Evolutionary conservation across 441 rosid species (phyloP).

Genomic region (Adansonia gregorii): DNA sequence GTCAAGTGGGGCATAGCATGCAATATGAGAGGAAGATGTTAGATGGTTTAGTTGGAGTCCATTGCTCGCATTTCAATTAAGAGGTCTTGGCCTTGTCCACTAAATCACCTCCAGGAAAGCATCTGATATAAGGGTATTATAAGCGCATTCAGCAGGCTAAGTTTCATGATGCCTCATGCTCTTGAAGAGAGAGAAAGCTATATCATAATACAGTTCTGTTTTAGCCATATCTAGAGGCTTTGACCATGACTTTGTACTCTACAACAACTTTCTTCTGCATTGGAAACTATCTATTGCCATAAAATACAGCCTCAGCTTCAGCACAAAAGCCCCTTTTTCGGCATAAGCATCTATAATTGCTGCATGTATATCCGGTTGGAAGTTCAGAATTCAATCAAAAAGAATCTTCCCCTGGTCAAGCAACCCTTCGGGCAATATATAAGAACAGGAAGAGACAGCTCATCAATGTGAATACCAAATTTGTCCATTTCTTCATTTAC

Average conservation of each 20-base stretch:
- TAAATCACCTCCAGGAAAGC: slow-evolving; percentile 71
- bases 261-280: slow-evolving; percentile 59
- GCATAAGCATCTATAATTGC: slow-evolving; percentile 78
- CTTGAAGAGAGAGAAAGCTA: slow-evolving; percentile 74
- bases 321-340: slow-evolving; percentile 70
- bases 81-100: slow-evolving; percentile 66
- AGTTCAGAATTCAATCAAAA: slow-evolving; percentile 50
- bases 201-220: slow-evolving; percentile 64
- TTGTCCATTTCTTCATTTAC: slow-evolving; percentile 66
- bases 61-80: slow-evolving; percentile 69
- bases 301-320: slow-evolving; percentile 76
- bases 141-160: slow-evolving; percentile 87
- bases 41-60: slow-evolving; percentile 54
- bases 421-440: slow-evolving; percentile 56
- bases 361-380: slow-evolving; percentile 58
- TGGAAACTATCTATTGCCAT: slow-evolving; percentile 47
- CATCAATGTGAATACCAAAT: slow-evolving; percentile 53
- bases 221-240: slow-evolving; percentile 69
- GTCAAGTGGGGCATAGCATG: slow-evolving; percentile 71
- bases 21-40: slow-evolving; percentile 73
- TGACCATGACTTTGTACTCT: slow-evolving; percentile 86
- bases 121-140: slow-evolving; percentile 77
- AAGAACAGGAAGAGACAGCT: slow-evolving; percentile 73
- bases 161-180: slow-evolving; percentile 82
- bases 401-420: slow-evolving; percentile 50